Evolutionary conservation across 176 grass and related monocot species (phyloP).

Genomic region (Lolium perenne): DNA sequence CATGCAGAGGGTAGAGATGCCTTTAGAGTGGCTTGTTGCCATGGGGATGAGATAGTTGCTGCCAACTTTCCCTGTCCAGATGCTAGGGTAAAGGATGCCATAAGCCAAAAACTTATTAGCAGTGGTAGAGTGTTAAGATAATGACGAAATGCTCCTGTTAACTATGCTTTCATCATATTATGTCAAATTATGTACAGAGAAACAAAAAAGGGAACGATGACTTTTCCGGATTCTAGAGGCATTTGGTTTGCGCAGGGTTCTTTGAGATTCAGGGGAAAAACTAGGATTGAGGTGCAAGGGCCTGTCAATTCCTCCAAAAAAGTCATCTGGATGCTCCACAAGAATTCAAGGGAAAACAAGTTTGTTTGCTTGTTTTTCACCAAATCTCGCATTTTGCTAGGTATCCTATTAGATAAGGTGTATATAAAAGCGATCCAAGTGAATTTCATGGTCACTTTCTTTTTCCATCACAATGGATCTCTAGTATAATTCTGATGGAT

Average conservation of each 20-base stretch:
- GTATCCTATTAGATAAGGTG: no score
- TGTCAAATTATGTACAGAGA: neutral
- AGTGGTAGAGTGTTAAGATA: neutral
- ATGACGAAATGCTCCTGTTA: neutral
- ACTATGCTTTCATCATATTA: neutral
- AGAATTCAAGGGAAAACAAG: no score
- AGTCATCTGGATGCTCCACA: no score
- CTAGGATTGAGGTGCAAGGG: neutral
- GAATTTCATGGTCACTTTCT: no score
- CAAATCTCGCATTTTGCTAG: no score
- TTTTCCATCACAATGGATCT: no score
- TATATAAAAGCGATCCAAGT: no score
- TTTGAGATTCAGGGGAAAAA: neutral
- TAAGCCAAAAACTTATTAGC: constrained; percentile 7
- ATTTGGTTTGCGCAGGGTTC: neutral
- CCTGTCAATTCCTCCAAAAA: neutral
- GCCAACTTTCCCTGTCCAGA: constrained; percentile 17
- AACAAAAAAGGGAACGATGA: neutral
- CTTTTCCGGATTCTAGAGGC: neutral
- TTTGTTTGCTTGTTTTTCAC: no score
- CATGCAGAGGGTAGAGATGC: constrained; percentile 45
- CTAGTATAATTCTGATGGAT: no score
- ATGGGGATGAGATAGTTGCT: constrained; percentile 27
- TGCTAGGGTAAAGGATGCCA: constrained; percentile 29
- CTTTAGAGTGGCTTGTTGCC: constrained; percentile 40